Conservation (phyloP, 352 stramenopile species). For the Phytopythium montanum region DNA sequence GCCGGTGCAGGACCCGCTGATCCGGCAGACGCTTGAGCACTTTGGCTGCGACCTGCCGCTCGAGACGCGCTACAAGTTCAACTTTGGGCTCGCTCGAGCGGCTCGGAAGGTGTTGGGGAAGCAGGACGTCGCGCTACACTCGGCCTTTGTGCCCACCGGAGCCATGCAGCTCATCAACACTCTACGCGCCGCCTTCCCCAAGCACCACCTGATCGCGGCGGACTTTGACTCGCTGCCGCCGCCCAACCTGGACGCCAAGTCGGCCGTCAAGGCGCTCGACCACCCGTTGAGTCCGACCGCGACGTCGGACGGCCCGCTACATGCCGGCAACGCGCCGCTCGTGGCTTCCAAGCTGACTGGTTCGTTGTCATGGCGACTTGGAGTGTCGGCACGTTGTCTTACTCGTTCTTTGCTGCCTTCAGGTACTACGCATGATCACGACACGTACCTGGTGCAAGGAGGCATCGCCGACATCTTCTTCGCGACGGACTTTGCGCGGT, state of each 20-base stretch:
- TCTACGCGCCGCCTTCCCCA: constrained; percentile 69
- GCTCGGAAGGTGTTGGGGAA: constrained; percentile 52
- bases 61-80: constrained; percentile 54
- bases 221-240: constrained; percentile 87
- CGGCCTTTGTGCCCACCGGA: constrained; percentile 86
- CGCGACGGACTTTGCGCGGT: constrained; percentile 78
- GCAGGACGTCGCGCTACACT: constrained; percentile 42
- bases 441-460: constrained; percentile 84
- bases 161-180: constrained; percentile 86
- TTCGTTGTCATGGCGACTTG: constrained; percentile 6
- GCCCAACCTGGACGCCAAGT: constrained; percentile 52
- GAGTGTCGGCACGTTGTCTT: not conserved
- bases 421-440: constrained; percentile 79
- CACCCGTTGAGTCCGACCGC: constrained; percentile 66
- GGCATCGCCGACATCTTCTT: constrained; percentile 92
- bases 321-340: constrained; percentile 80
- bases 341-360: constrained; percentile 81
- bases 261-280: constrained; percentile 44
- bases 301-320: constrained; percentile 62
- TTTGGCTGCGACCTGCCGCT: constrained; percentile 78
- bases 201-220: constrained; percentile 84
- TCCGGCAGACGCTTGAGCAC: constrained; percentile 63
- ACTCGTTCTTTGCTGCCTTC: not conserved
- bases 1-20: constrained; percentile 62
- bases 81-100: constrained; percentile 41